Evolutionary conservation across 345 rosid species (phyloP).

Genomic region (Aquilaria yunnanensis): DNA sequence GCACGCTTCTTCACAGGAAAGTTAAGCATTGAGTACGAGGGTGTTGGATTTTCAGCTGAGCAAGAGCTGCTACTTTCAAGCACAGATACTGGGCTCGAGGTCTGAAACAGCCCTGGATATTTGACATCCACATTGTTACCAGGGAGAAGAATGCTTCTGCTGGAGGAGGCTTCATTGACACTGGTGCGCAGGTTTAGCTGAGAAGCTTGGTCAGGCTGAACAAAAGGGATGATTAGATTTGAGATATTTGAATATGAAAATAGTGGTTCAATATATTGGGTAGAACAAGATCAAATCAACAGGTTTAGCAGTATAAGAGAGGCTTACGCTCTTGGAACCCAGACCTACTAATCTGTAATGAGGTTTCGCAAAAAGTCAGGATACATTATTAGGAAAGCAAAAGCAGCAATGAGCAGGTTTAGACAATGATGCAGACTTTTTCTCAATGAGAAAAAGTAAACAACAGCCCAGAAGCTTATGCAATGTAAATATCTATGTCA

Average conservation of each 20-base stretch:
- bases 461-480: no score
- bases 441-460: no score
- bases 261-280: no score
- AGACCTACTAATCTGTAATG: no score
- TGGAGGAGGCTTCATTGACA: constrained; percentile 30
- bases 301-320: no score
- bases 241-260: neutral
- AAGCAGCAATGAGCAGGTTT: no score
- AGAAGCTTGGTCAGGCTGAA: constrained; percentile 28
- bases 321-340: no score
- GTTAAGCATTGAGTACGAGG: constrained; percentile 20
- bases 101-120: constrained; percentile 34
- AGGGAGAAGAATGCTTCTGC: constrained; percentile 19
- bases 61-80: constrained; percentile 64
- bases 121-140: constrained; percentile 28
- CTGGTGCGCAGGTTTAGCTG: constrained; percentile 30
- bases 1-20: constrained; percentile 57
- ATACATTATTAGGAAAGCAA: no score
- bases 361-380: no score
- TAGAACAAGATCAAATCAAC: no score
- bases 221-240: constrained; percentile 4
- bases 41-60: constrained; percentile 34
- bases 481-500: no score
- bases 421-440: no score
- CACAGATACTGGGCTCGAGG: constrained; percentile 72